phyloP scores from a whole-genome alignment of 805 yeast species.

The Candida peoriensis region DNA sequence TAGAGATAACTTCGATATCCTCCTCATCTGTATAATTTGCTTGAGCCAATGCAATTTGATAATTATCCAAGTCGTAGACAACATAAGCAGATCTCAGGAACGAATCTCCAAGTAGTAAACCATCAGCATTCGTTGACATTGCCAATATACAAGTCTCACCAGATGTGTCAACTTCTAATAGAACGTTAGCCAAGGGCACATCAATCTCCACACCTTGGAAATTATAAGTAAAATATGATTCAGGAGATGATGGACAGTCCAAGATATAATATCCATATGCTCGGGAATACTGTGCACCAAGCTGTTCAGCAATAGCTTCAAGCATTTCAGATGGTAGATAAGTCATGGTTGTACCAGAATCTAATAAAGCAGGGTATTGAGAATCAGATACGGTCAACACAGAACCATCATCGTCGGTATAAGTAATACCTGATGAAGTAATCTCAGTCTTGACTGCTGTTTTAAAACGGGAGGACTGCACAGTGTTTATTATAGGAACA shows the following conservation, averaged over 20 bases:
- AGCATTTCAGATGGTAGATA: slow-evolving; percentile 39
- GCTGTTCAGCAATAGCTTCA: slow-evolving; percentile 27
- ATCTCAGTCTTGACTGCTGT: slow-evolving; percentile 44
- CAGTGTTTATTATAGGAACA: slow-evolving; percentile 39
- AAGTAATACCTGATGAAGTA: slow-evolving; percentile 18
- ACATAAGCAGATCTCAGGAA: slow-evolving; percentile 48
- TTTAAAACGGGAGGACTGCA: slow-evolving; percentile 20
- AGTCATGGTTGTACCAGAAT: slow-evolving; percentile 38
- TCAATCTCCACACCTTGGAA: slow-evolving; percentile 53
- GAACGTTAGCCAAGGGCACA: slow-evolving; percentile 39
- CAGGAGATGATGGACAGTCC: slow-evolving; percentile 32
- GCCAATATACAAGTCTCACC: slow-evolving; percentile 43
- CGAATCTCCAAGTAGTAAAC: slow-evolving; percentile 45
- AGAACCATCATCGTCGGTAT: neutral
- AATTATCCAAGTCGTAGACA: slow-evolving; percentile 48
- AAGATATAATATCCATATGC: slow-evolving; percentile 40
- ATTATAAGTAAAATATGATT: slow-evolving; percentile 26
- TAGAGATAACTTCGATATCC: slow-evolving; percentile 41
- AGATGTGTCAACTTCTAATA: slow-evolving; percentile 20
- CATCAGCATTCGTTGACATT: slow-evolving; percentile 29
- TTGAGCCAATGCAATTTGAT: slow-evolving; percentile 42
- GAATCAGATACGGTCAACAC: slow-evolving; percentile 1
- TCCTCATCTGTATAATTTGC: slow-evolving; percentile 31
- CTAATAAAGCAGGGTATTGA: slow-evolving; percentile 33
- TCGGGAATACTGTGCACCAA: slow-evolving; percentile 40